phyloP scores from a whole-genome alignment of 495 filamentous ascomycete species.

The Penicillium odoratum region DNA sequence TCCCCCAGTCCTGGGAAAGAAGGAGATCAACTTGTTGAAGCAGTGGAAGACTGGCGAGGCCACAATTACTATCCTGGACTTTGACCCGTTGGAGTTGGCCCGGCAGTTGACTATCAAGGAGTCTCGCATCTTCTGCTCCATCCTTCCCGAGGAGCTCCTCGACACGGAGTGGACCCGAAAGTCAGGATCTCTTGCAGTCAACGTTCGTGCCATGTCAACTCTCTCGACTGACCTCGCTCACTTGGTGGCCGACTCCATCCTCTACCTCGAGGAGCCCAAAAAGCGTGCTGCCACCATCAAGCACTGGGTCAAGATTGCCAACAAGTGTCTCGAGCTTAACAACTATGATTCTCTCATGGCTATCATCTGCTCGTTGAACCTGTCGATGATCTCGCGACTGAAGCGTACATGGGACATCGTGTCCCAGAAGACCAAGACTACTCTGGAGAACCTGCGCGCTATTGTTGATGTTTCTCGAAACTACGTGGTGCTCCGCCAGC shows the following conservation, averaged over 20 bases:
- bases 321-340: conserved; percentile 81
- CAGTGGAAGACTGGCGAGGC: conserved; percentile 71
- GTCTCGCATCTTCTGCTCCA: conserved; percentile 89
- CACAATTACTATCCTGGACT: conserved; percentile 78
- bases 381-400: conserved; percentile 86
- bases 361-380: conserved; percentile 90
- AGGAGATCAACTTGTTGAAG: conserved; percentile 70
- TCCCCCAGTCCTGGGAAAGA: conserved; percentile 66
- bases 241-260: conserved; percentile 92
- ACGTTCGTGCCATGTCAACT: conserved; percentile 92
- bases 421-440: conserved; percentile 78
- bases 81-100: conserved; percentile 89
- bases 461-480: conserved; percentile 90
- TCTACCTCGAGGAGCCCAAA: conserved; percentile 83
- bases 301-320: conserved; percentile 96
- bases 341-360: conserved; percentile 98
- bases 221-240: conserved; percentile 90
- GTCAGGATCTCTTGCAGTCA: conserved; percentile 73
- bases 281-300: conserved; percentile 90
- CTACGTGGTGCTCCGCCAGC: conserved; percentile 84
- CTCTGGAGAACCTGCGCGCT: conserved; percentile 71
- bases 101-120: conserved; percentile 93
- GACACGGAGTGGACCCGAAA: conserved; percentile 92
- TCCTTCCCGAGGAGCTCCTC: conserved; percentile 91
- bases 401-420: conserved; percentile 93